A percentile compares a stretch with the other conserved stretches of the same genome.
Conservation (phyloP, 345 rosid species). For the Arabis alpina region DNA sequence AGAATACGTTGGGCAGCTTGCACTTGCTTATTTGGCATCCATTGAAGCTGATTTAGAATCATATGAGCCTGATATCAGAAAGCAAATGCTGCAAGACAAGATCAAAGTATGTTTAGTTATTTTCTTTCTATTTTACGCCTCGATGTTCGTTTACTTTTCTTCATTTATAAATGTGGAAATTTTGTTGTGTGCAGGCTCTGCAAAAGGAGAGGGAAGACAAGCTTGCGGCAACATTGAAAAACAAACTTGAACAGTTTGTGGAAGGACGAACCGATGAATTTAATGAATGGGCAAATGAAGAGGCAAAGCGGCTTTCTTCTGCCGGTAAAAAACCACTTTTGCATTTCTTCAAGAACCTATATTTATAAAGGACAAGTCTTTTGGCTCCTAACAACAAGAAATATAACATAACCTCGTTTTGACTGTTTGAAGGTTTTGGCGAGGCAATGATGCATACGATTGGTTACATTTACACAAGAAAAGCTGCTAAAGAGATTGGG, state of each 20-base stretch:
- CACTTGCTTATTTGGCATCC: conserved; percentile 67
- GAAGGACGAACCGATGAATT: conserved; percentile 71
- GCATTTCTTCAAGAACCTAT: conserved; percentile 8
- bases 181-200: conserved; percentile 49
- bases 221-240: conserved; percentile 63
- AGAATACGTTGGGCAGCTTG: conserved; percentile 90
- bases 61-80: conserved; percentile 52
- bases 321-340: conserved; percentile 53
- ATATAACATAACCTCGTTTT: neutral
- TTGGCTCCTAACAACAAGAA: neutral
- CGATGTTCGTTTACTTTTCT: neutral
- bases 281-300: conserved; percentile 70
- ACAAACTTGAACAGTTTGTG: conserved; percentile 69
- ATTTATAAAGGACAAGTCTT: neutral
- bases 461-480: conserved; percentile 90
- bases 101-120: conserved; percentile 45
- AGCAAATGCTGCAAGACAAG: conserved; percentile 66
- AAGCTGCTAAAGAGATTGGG: conserved; percentile 90
- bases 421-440: conserved; percentile 68
- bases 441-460: conserved; percentile 97
- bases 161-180: neutral
- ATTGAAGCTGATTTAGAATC: conserved; percentile 61
- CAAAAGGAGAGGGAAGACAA: conserved; percentile 84
- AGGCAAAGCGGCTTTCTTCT: conserved; percentile 71
- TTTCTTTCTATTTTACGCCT: neutral